phyloP scores from a whole-genome alignment of 768 basidiomycete species.

The Lactifluus subvellereus region DNA sequence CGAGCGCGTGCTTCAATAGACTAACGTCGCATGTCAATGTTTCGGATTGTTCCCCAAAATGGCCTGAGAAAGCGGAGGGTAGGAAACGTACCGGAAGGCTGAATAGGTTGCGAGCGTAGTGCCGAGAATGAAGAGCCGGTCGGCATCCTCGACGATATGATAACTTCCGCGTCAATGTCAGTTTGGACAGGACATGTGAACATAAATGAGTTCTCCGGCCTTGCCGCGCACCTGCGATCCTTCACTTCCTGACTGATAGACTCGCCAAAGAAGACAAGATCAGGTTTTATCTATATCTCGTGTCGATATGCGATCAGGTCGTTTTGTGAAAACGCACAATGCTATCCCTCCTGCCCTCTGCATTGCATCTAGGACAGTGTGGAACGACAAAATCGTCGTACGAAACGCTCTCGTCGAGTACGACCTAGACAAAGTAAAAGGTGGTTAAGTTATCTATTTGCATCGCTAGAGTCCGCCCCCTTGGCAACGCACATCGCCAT shows the following conservation, averaged over 20 bases:
- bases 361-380: constrained; percentile 61
- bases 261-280: constrained; percentile 87
- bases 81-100: constrained; percentile 61
- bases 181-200: neutral
- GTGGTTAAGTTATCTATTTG: neutral
- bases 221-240: constrained; percentile 52
- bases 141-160: constrained; percentile 49
- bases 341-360: constrained; percentile 49
- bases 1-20: constrained; percentile 72
- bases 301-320: neutral
- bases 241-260: constrained; percentile 63
- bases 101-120: constrained; percentile 93
- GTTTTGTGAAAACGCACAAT: constrained; percentile 42
- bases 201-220: constrained; percentile 27
- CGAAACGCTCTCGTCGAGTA: constrained; percentile 62
- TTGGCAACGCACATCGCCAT: constrained; percentile 68
- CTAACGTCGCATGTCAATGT: constrained; percentile 33
- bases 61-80: neutral
- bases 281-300: constrained; percentile 60
- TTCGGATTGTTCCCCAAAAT: neutral
- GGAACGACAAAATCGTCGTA: constrained; percentile 79
- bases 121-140: constrained; percentile 74
- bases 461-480: neutral
- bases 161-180: constrained; percentile 38
- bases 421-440: constrained; percentile 47